These are phyloP conservation scores for Peronospora tabacina DNA, from an alignment of 352 stramenopile genomes.

Conservation along the genomic window DNA sequence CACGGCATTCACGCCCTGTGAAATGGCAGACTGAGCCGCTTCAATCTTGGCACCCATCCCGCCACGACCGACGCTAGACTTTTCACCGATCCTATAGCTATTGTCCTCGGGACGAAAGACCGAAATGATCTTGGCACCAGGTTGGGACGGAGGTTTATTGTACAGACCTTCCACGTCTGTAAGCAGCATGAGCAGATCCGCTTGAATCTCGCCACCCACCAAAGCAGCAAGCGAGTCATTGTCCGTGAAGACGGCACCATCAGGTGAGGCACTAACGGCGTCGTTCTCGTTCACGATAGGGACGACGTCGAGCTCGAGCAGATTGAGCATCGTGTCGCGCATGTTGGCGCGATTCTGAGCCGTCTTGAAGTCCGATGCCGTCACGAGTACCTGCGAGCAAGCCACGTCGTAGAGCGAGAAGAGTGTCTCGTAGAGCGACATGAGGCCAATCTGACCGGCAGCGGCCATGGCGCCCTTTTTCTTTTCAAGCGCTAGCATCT, in stretches of 20 bases:
- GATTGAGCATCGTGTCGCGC: conserved; percentile 84
- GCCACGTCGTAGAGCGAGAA: conserved; percentile 93
- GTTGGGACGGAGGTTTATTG: conserved; percentile 75
- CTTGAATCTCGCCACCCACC: conserved; percentile 85
- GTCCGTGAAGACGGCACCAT: conserved; percentile 90
- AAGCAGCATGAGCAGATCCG: conserved; percentile 92
- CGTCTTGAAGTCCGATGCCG: conserved; percentile 77
- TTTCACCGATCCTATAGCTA: conserved; percentile 69
- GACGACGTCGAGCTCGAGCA: conserved; percentile 94
- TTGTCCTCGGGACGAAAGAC: conserved; percentile 53
- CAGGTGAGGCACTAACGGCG: conserved; percentile 83
- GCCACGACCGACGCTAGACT: conserved; percentile 82
- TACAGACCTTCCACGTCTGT: conserved; percentile 97
- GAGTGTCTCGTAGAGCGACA: conserved; percentile 96
- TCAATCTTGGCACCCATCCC: conserved; percentile 95
- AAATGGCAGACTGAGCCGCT: conserved; percentile 83
- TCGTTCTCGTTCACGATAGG: conserved; percentile 99
- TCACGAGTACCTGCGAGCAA: conserved; percentile 89
- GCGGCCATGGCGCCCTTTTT: conserved; percentile 85
- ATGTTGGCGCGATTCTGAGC: conserved; percentile 78
- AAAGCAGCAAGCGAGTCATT: conserved; percentile 92
- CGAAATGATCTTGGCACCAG: conserved; percentile 72
- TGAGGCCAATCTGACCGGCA: conserved; percentile 95
- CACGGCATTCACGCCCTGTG: conserved; percentile 84
- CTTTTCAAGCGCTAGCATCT: conserved; percentile 86